A percentile compares a stretch with the other conserved stretches of the same genome.
Evolutionary conservation across 2,329 filamentous ascomycete genomes (phyloP).

Genomic region (Cladosporium sp.): DNA sequence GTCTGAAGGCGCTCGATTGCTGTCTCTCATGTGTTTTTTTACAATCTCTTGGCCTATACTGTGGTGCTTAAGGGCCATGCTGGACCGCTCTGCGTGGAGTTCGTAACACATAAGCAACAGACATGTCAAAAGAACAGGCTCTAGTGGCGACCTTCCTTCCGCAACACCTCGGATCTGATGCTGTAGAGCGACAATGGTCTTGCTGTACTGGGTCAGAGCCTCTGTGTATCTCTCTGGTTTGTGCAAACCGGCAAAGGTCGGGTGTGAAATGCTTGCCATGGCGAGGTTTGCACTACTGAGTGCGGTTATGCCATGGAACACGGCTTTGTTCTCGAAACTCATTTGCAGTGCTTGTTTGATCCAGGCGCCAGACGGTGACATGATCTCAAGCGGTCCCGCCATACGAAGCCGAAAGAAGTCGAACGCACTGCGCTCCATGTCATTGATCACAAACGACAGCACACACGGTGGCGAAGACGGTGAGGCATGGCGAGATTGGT

Average conservation of each 20-base stretch:
- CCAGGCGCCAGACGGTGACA: conserved; percentile 3
- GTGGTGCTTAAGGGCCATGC: conserved; percentile 7
- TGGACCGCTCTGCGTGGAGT: conserved; percentile 1
- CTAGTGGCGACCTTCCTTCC: background rate
- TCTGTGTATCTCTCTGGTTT: background rate
- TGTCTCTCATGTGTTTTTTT: background rate
- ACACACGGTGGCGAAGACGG: background rate
- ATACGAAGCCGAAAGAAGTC: conserved; percentile 6
- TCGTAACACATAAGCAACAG: conserved; percentile 8
- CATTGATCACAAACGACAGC: background rate
- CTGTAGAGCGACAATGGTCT: background rate
- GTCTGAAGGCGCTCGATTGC: background rate
- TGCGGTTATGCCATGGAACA: conserved; percentile 10
- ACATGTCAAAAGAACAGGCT: conserved; percentile 9
- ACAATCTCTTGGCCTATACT: background rate
- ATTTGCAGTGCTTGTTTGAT: conserved; percentile 1
- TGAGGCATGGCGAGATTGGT: background rate
- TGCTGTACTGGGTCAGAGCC: conserved; percentile 5
- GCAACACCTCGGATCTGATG: background rate
- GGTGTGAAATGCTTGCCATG: background rate
- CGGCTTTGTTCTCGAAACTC: background rate
- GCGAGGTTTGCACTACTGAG: conserved; percentile 4
- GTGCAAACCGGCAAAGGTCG: background rate
- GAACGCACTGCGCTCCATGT: conserved; percentile 1
- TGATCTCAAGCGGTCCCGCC: conserved; percentile 5